Percentiles rank a stretch among this genome's conserved stretches.
Conservation (phyloP, 2,329 filamentous ascomycete species). For the Huntiella bhutanensis region DNA sequence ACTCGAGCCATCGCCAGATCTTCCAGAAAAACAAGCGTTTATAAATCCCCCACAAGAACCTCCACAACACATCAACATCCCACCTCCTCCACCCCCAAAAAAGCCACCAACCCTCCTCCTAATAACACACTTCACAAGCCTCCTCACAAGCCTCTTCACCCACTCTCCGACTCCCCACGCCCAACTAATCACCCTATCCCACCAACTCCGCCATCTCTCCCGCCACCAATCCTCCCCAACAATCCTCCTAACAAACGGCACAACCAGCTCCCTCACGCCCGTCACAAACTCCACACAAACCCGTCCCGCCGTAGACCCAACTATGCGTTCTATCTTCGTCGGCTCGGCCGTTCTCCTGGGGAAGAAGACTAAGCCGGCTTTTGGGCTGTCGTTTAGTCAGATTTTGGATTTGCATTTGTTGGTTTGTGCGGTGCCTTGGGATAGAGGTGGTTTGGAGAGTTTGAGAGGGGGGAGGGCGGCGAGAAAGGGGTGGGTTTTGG, state of each 20-base stretch:
- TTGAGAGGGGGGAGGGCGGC: not conserved
- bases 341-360: slow-evolving; percentile 13
- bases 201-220: not conserved
- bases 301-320: not conserved
- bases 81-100: not conserved
- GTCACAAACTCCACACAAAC: not conserved
- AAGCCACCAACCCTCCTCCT: not conserved
- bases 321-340: not conserved
- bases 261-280: slow-evolving; percentile 14
- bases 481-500: slow-evolving; percentile 24
- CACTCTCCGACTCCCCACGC: not conserved
- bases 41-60: not conserved
- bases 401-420: slow-evolving; percentile 37
- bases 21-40: not conserved
- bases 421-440: slow-evolving; percentile 25
- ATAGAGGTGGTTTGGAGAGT: slow-evolving; percentile 21
- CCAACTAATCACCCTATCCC: not conserved
- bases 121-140: not conserved
- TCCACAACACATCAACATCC: not conserved
- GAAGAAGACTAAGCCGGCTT: slow-evolving; percentile 27
- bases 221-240: slow-evolving; percentile 22
- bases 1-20: no score
- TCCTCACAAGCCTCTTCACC: not conserved
- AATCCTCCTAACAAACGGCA: slow-evolving; percentile 36
- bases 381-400: slow-evolving; percentile 35